Conservation (phyloP, 78 protist species). For the Speleostelium caveatum region DNA sequence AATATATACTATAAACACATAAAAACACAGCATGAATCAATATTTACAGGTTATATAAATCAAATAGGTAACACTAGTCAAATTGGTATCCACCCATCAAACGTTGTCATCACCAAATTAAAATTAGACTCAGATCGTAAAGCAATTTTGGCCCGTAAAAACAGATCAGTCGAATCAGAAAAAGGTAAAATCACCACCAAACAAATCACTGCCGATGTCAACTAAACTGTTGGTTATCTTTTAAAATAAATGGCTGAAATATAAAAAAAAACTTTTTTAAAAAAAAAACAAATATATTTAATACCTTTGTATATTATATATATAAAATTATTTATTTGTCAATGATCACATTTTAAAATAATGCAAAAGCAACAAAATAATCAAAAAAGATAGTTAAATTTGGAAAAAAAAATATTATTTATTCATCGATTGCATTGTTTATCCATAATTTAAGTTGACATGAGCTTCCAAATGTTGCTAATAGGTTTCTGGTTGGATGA, state of each 20-base stretch:
- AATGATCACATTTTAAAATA: too few relatives aligned
- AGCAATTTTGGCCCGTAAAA: constrained; percentile 92
- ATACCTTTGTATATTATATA: neutral
- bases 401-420: too few relatives aligned
- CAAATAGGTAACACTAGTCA: constrained; percentile 77
- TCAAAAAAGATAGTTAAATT: neutral
- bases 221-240: constrained; percentile 29
- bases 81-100: constrained; percentile 91
- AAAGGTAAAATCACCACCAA: constrained; percentile 88
- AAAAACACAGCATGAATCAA: neutral
- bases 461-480: constrained; percentile 75
- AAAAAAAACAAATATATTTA: neutral
- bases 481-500: constrained; percentile 84
- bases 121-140: constrained; percentile 97
- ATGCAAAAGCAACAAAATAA: neutral
- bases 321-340: neutral
- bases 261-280: too few relatives aligned
- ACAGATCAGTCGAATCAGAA: constrained; percentile 59
- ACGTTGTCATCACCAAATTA: constrained; percentile 95
- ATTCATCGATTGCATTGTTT: neutral
- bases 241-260: neutral
- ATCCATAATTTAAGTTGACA: constrained; percentile 78
- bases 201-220: constrained; percentile 68
- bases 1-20: neutral
- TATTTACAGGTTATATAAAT: neutral